phyloP scores from a whole-genome alignment of 2,329 filamentous ascomycete species.

The Colletotrichum horii region DNA sequence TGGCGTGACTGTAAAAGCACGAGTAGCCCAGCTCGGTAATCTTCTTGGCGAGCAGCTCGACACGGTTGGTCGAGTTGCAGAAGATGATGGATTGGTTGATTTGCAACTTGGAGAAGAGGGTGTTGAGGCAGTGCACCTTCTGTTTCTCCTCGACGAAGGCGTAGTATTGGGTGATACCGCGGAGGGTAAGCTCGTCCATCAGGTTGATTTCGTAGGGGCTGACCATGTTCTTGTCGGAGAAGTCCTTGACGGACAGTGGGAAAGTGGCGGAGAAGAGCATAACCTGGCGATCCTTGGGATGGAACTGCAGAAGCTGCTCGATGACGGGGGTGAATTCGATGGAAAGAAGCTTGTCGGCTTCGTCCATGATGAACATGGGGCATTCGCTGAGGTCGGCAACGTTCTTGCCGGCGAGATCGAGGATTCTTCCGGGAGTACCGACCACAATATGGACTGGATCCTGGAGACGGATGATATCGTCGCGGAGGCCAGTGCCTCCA shows the following conservation, averaged over 20 bases:
- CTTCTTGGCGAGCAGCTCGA: slow-evolving; percentile 97
- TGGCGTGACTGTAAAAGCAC: slow-evolving; percentile 98
- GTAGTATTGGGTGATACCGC: slow-evolving; percentile 99
- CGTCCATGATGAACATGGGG: slow-evolving; percentile 99
- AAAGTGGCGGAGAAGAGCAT: slow-evolving; percentile 99
- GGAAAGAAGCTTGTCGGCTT: slow-evolving; percentile 96
- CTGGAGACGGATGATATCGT: slow-evolving; percentile 94
- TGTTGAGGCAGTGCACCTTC: slow-evolving; percentile 98
- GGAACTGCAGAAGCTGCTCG: slow-evolving; percentile 92
- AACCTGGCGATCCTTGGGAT: slow-evolving; percentile 96
- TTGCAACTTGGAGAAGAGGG: slow-evolving; percentile 96
- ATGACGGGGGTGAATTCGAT: slow-evolving; percentile 97
- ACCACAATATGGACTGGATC: slow-evolving; percentile 98
- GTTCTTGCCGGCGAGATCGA: slow-evolving; percentile 94
- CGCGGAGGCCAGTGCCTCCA: slow-evolving; percentile 90
- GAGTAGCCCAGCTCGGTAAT: slow-evolving; percentile 99
- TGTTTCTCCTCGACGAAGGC: slow-evolving; percentile 99
- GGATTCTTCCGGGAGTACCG: slow-evolving; percentile 93
- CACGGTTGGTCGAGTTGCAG: slow-evolving; percentile 98
- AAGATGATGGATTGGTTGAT: slow-evolving; percentile 99
- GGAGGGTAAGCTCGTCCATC: slow-evolving; percentile 98
- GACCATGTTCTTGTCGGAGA: slow-evolving; percentile 98
- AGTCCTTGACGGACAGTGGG: slow-evolving; percentile 94
- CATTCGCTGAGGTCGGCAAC: slow-evolving; percentile 96
- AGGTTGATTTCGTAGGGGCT: slow-evolving; percentile 98